Conservation (phyloP, 2,329 filamentous ascomycete species). For the Botrytis fabae region DNA sequence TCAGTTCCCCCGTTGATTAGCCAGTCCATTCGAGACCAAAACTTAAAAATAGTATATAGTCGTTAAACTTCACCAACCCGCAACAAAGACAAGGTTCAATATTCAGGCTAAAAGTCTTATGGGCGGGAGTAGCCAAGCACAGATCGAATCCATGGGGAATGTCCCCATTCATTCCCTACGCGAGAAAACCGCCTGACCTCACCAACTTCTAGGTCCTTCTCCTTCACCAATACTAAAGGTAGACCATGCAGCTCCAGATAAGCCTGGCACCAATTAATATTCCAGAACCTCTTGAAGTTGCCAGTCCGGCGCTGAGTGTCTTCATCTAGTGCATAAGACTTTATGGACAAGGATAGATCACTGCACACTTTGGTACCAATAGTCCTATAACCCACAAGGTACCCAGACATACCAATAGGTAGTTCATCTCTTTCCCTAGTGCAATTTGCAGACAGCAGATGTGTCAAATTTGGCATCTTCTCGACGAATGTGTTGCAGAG, state of each 20-base stretch:
- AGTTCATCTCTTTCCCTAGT: constrained; percentile 3
- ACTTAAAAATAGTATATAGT: background rate
- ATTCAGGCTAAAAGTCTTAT: no score
- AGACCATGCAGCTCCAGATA: constrained; percentile 4
- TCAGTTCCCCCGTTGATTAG: no score
- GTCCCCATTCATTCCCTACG: constrained; percentile 2
- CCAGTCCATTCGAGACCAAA: no score
- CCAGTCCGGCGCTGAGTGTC: background rate
- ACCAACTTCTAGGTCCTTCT: background rate
- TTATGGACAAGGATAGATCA: constrained; percentile 3
- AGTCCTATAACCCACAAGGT: background rate
- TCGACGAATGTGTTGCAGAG: background rate
- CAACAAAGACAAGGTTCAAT: background rate
- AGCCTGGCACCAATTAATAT: background rate
- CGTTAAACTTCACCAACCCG: no score
- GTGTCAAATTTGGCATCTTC: background rate
- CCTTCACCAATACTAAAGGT: background rate
- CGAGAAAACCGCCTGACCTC: background rate
- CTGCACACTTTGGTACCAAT: constrained; percentile 1
- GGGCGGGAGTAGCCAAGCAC: background rate
- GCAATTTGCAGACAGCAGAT: constrained; percentile 7
- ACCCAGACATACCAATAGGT: constrained; percentile 4
- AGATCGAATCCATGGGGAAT: background rate
- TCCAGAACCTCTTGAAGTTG: background rate
- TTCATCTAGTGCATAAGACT: background rate